Conservation (phyloP, 23 red algal genomes). For the Gracilariopsis chorda region DNA sequence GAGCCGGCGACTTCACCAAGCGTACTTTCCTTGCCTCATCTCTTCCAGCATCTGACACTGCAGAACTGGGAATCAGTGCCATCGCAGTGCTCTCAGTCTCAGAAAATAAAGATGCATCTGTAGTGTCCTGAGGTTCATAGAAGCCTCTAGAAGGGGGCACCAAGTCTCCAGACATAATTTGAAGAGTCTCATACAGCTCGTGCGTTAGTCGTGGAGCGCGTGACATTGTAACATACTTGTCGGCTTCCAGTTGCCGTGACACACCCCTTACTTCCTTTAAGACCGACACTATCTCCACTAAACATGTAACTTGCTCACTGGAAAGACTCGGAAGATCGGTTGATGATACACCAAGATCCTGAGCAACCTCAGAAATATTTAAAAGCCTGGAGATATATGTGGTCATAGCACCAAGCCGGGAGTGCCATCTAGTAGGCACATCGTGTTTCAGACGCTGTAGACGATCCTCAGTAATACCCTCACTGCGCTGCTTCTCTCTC, state of each 20-base stretch:
- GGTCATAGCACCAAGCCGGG: not conserved
- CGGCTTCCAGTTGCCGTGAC: not conserved
- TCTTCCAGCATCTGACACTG: no score
- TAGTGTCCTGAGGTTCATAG: not conserved
- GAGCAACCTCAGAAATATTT: not conserved
- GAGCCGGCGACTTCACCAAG: no score
- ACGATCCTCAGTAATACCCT: not conserved
- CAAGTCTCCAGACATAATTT: not conserved
- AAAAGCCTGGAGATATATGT: not conserved
- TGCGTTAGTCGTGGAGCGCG: not conserved
- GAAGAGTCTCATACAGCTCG: not conserved
- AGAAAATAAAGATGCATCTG: not conserved
- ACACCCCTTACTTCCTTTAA: not conserved
- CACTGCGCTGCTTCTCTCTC: not conserved
- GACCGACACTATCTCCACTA: not conserved
- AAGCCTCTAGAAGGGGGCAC: not conserved
- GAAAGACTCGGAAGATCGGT: not conserved
- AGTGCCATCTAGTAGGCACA: not conserved
- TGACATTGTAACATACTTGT: not conserved
- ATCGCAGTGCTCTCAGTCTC: not conserved
- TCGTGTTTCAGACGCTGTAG: conserved; percentile 1
- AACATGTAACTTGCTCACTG: not conserved
- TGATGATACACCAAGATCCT: not conserved
- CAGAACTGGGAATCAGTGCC: no score
- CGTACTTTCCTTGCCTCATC: no score